Evolutionary conservation across 2,329 filamentous ascomycete species (phyloP).

Genomic region (Aspergillus pseudotamarii): DNA sequence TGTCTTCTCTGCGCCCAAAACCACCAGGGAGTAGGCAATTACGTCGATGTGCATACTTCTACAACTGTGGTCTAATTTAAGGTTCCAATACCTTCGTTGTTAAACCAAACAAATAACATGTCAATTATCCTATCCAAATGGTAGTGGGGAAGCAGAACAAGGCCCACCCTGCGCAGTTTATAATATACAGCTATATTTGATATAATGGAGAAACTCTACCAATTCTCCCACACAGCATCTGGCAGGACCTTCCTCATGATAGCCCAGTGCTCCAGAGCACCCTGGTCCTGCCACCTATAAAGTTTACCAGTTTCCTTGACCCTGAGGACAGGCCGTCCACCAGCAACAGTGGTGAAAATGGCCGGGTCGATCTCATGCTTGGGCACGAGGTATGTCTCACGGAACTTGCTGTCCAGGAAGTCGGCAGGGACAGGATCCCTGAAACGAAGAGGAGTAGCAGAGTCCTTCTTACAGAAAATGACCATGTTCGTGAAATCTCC

Average conservation of each 20-base stretch:
- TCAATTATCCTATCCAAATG: neutral
- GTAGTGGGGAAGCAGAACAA: neutral
- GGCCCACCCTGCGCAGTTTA: neutral
- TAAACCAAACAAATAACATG: neutral
- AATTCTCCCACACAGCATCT: slow-evolving; percentile 78
- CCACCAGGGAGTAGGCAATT: neutral
- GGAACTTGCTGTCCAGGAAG: slow-evolving; percentile 70
- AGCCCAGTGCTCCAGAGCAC: slow-evolving; percentile 82
- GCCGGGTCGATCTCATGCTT: slow-evolving; percentile 65
- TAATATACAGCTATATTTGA: neutral
- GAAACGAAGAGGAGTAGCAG: slow-evolving; percentile 61
- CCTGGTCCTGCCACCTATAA: slow-evolving; percentile 71
- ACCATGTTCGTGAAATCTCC: slow-evolving; percentile 94
- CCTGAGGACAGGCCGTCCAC: slow-evolving; percentile 43
- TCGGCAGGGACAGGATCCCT: slow-evolving; percentile 66
- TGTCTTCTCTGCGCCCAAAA: neutral
- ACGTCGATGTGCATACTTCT: neutral
- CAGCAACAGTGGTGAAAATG: slow-evolving; percentile 42
- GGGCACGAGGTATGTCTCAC: slow-evolving; percentile 72
- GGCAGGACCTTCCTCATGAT: slow-evolving; percentile 89
- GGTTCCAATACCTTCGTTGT: neutral
- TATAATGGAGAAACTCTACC: slow-evolving; percentile 53
- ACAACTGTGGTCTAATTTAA: neutral
- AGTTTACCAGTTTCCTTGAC: slow-evolving; percentile 65
- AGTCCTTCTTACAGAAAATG: slow-evolving; percentile 80